Evolutionary conservation across 768 basidiomycete genomes (phyloP), one percentile per base, ranked within the genome.

Genomic region (Trichaptum fuscoviolaceum): DNA sequence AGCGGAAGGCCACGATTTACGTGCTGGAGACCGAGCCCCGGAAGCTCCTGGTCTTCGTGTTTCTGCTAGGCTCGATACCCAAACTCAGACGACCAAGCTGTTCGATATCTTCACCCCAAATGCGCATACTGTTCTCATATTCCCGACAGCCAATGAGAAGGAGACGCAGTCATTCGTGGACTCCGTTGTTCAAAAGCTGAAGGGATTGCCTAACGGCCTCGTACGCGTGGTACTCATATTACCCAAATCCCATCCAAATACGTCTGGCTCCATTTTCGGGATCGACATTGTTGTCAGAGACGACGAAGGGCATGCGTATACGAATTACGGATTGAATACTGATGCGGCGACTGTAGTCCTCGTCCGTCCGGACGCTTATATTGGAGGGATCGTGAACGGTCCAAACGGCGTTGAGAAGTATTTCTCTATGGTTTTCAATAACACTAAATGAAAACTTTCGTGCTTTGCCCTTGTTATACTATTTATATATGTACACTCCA

Each of bases 11-110:
- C 73, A 66, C 34, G 23, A 64, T 74, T 35, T 76, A 65, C 65
- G 73, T 0, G 82, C 82, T 0, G 84, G 83, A 3, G 82, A 84
- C 66, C 70, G 83, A 20, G 83, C 82, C 0, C 83, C 82, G 0
- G 81, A 83, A 27, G 79, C 82, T 0, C 73, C 83, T 2, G 75
- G 64, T 18, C 70, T 82, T 23, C 65, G 75, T 1, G 27, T 63
- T 4, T 65, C 30, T 67, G 52, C 2, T 1, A 20, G 20, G 18
- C n/a, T 30, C 10, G 23, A 15, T 24, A 35, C 65, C 35, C 71
- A 61, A 8, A 35, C 18, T 9, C 24, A 34, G 59, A 70, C 70
- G 24, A 68, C 65, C 17, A 73, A 73, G 52, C 71, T 82, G 20
- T 80, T 81, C 70, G 66, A 76, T 18, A 66, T 79, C 12, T 78